These are phyloP conservation scores for Melampsora larici-populina DNA, from an alignment of 1,284 basidiomycete genomes.

Conservation along the genomic window DNA sequence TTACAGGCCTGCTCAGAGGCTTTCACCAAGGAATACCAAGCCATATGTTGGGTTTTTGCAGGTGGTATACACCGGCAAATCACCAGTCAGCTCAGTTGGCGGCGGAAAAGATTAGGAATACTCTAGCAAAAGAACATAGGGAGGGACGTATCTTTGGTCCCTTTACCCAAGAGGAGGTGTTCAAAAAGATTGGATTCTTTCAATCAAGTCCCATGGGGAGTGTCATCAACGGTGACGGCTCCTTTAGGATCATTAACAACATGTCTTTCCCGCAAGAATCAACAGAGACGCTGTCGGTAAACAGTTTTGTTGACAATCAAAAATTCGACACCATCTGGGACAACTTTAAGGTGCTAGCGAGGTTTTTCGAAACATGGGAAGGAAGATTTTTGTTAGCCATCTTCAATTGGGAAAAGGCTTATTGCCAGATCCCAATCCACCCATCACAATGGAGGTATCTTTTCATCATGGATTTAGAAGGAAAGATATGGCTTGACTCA, in stretches of 20 bases:
- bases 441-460: background rate
- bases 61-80: too few relatives aligned
- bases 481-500: background rate
- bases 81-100: too few relatives aligned
- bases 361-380: background rate
- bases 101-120: too few relatives aligned
- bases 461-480: background rate
- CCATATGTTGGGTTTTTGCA: background rate
- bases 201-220: too few relatives aligned
- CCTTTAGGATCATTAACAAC: background rate
- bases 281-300: background rate
- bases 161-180: too few relatives aligned
- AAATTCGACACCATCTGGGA: conserved; percentile 8
- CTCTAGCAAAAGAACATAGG: too few relatives aligned
- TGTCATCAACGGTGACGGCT: too few relatives aligned
- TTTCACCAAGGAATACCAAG: conserved; percentile 8
- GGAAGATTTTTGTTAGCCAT: too few relatives aligned
- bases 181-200: too few relatives aligned
- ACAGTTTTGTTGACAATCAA: conserved; percentile 1
- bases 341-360: background rate
- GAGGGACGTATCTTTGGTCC: too few relatives aligned
- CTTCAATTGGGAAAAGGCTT: conserved; percentile 8
- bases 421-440: too few relatives aligned
- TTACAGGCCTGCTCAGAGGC: background rate
- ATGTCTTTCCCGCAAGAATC: background rate